phyloP scores from a whole-genome alignment of 1,284 basidiomycete genomes.

The Marasmius oreades region DNA sequence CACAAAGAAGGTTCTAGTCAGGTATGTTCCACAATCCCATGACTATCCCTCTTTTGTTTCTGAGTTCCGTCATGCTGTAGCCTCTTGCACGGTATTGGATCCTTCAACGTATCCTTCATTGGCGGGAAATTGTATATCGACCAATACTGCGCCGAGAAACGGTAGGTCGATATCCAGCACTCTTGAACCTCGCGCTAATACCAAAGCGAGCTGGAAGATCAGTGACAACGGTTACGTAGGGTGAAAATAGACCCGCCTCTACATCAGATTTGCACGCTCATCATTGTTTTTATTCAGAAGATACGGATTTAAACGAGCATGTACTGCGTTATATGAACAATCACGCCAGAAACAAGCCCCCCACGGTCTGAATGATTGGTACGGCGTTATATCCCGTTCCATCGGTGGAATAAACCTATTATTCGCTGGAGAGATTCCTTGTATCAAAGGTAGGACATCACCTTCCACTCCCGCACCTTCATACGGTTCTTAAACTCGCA shows the following conservation, averaged over 20 bases:
- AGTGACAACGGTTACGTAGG: background rate
- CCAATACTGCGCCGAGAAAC: background rate
- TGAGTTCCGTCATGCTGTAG: background rate
- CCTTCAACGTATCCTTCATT: constrained; percentile 18
- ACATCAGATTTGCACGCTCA: background rate
- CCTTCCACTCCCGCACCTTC: background rate
- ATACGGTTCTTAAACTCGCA: background rate
- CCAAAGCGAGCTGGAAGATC: background rate
- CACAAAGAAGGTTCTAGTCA: constrained; percentile 11
- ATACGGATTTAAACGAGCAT: constrained; percentile 14
- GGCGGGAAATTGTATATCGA: constrained; percentile 19
- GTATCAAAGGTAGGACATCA: constrained; percentile 15
- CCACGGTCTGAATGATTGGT: constrained; percentile 7
- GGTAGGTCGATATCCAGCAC: constrained; percentile 1
- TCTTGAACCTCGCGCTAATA: background rate
- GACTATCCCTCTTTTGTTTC: constrained; percentile 2
- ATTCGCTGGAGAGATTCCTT: constrained; percentile 14
- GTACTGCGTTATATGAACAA: constrained; percentile 7
- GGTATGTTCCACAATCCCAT: constrained; percentile 9
- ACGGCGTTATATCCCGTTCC: constrained; percentile 16
- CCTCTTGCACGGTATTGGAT: constrained; percentile 8
- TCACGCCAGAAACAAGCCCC: background rate
- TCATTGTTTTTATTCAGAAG: constrained; percentile 2
- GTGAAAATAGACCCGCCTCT: background rate
- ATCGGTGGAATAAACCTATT: constrained; percentile 19